phyloP scores from a whole-genome alignment of 208 protist species.

The Acanthamoeba divionensis region DNA sequence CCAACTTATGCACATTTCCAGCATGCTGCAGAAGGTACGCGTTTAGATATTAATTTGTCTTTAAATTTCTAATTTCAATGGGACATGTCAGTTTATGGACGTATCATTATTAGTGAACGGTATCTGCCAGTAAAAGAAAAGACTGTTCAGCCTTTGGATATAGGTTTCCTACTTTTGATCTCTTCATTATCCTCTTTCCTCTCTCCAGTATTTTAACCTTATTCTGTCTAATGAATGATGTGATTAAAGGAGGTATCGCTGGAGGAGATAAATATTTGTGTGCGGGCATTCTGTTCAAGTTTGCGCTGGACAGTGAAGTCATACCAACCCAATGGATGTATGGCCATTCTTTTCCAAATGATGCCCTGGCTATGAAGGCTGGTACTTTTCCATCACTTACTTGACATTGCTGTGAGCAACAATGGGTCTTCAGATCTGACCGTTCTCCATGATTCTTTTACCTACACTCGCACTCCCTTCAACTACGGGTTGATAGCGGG shows the following conservation, averaged over 20 bases:
- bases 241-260: neutral
- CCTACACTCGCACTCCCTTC: neutral
- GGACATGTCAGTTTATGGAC: conserved; percentile 50
- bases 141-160: conserved; percentile 38
- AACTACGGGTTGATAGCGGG: neutral
- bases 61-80: too few relatives aligned
- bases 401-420: neutral
- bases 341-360: conserved; percentile 16
- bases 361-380: conserved; percentile 36
- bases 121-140: conserved; percentile 44
- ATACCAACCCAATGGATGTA: conserved; percentile 36
- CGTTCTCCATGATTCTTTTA: neutral
- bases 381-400: neutral
- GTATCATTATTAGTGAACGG: conserved; percentile 53
- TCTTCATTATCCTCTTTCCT: too few relatives aligned
- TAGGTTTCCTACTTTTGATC: neutral
- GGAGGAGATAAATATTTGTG: conserved; percentile 42
- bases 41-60: too few relatives aligned
- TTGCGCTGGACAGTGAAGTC: conserved; percentile 38
- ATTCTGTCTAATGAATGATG: neutral
- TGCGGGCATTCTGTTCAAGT: conserved; percentile 50
- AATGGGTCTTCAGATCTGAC: neutral
- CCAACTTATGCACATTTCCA: conserved; percentile 30
- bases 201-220: neutral
- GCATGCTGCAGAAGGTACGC: conserved; percentile 51